These are phyloP conservation scores for Pichia manshurica DNA, from an alignment of 805 yeast species.

Conservation along the genomic window DNA sequence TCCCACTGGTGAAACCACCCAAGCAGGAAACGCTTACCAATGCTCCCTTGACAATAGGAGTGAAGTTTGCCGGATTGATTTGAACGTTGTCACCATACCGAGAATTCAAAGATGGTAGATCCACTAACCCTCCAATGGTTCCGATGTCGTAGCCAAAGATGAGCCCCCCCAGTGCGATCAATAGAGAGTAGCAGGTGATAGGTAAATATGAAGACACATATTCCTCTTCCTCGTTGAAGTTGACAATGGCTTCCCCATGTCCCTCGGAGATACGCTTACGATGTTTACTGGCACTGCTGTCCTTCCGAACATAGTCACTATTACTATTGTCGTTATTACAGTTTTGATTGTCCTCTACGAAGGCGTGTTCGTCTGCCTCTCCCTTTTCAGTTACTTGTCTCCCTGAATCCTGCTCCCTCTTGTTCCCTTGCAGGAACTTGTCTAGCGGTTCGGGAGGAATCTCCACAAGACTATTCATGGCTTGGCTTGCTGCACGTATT, in stretches of 20 bases:
- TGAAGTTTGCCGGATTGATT: constrained; percentile 13
- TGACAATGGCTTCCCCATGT: neutral
- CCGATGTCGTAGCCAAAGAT: constrained; percentile 35
- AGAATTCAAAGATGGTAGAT: constrained; percentile 24
- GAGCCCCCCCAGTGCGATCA: constrained; percentile 30
- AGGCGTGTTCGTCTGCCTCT: too few relatives aligned
- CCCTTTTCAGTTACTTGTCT: too few relatives aligned
- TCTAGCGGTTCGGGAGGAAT: too few relatives aligned
- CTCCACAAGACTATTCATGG: too few relatives aligned
- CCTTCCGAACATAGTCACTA: neutral
- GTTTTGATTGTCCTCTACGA: neutral
- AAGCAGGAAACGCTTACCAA: constrained; percentile 28
- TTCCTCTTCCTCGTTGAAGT: neutral
- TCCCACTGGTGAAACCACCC: constrained; percentile 32
- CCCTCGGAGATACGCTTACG: neutral
- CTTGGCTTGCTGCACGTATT: too few relatives aligned
- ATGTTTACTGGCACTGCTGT: too few relatives aligned
- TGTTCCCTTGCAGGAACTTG: too few relatives aligned
- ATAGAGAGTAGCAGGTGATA: constrained; percentile 21
- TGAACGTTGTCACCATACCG: constrained; percentile 21
- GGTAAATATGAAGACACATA: constrained; percentile 16
- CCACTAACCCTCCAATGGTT: constrained; percentile 31
- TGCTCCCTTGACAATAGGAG: constrained; percentile 26
- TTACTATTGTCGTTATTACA: neutral
- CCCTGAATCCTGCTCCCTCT: too few relatives aligned